Conservation (phyloP, 1,284 basidiomycete genomes). For the Leucocoprinus gongylophorus region DNA sequence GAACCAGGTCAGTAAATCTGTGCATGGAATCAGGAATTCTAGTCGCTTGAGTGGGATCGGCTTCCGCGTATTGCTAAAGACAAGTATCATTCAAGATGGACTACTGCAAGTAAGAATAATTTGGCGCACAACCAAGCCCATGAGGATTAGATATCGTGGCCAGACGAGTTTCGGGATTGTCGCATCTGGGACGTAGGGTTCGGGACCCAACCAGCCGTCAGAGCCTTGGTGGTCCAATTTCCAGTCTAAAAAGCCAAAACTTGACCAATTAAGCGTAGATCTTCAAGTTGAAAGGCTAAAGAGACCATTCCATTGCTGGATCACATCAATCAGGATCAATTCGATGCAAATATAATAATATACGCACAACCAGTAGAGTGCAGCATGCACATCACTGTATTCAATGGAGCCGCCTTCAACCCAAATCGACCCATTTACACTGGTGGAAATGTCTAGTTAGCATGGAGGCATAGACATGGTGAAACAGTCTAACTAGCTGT, state of each 20-base stretch:
- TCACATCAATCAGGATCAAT: background rate
- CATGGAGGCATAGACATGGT: too few relatives aligned
- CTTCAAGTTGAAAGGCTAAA: constrained; percentile 33
- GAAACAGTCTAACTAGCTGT: constrained; percentile 27
- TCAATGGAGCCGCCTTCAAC: constrained; percentile 34
- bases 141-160: constrained; percentile 34
- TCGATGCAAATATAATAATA: background rate
- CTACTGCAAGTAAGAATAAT: background rate
- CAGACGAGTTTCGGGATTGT: constrained; percentile 31
- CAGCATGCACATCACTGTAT: constrained; percentile 36
- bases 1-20: constrained; percentile 26
- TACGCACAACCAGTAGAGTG: constrained; percentile 37
- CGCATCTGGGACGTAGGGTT: constrained; percentile 27
- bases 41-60: constrained; percentile 28
- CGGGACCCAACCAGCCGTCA: constrained; percentile 37
- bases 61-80: constrained; percentile 36
- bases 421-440: constrained; percentile 37
- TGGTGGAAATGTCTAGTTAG: constrained; percentile 6
- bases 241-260: constrained; percentile 33
- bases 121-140: constrained; percentile 31
- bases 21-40: constrained; percentile 33
- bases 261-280: constrained; percentile 30
- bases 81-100: background rate
- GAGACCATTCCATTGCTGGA: constrained; percentile 33
- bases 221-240: constrained; percentile 28